phyloP scores from a whole-genome alignment of 257 asterid species.

The Plectranthus barbatus region DNA sequence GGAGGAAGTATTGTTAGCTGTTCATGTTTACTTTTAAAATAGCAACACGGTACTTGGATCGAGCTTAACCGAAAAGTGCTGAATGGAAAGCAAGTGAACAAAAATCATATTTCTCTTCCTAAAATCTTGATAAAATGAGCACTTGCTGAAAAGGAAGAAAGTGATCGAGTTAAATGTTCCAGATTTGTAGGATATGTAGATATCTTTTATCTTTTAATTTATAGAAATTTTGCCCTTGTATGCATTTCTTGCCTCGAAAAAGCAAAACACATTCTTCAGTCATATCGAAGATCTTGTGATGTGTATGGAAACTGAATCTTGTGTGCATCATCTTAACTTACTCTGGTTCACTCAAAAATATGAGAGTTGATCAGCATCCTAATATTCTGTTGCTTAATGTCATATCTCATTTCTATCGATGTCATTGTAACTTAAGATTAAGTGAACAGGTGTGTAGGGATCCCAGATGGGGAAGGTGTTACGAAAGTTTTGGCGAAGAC shows the following conservation, averaged over 20 bases:
- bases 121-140: too few relatives aligned
- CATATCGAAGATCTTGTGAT: neutral
- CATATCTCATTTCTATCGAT: neutral
- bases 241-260: neutral
- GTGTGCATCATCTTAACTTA: neutral
- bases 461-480: slow-evolving; percentile 91
- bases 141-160: too few relatives aligned
- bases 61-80: neutral
- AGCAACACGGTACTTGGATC: too few relatives aligned
- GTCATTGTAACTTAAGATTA: slow-evolving; percentile 7
- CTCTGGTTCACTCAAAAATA: neutral
- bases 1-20: neutral
- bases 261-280: neutral
- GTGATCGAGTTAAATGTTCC: too few relatives aligned
- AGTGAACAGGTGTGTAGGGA: slow-evolving; percentile 68
- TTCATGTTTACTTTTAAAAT: too few relatives aligned
- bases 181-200: neutral
- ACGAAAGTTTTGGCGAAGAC: slow-evolving; percentile 82
- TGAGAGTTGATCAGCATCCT: neutral
- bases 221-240: neutral
- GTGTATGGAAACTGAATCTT: neutral
- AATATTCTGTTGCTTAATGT: neutral
- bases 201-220: neutral
- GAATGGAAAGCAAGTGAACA: neutral
- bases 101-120: neutral